These are phyloP conservation scores for Sclerotinia sclerotiorum DNA, from an alignment of 2,329 filamentous ascomycete genomes.

Conservation along the genomic window DNA sequence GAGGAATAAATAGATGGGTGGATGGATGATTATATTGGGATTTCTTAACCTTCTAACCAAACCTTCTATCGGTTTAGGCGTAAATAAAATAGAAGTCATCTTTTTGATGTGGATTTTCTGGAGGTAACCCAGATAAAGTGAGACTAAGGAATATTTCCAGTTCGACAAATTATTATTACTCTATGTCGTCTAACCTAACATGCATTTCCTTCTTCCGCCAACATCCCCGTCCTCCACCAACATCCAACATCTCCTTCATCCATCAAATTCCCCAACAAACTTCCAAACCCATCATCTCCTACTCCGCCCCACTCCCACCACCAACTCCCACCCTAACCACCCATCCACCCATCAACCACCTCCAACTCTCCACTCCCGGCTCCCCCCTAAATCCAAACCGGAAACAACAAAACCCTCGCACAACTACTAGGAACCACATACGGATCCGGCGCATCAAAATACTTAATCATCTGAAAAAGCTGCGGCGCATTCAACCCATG, in stretches of 20 bases:
- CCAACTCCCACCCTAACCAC: not conserved
- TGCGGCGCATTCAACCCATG: conserved; percentile 35
- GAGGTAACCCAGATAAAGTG: not conserved
- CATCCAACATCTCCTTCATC: too few species aligned
- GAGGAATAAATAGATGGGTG: too few species aligned
- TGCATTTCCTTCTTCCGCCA: not conserved
- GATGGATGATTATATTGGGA: too few species aligned
- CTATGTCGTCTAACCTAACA: not conserved
- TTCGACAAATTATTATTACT: conserved; percentile 1
- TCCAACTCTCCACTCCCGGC: too few species aligned
- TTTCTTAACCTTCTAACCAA: too few species aligned
- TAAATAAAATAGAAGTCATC: not conserved
- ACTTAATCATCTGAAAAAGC: conserved; percentile 32
- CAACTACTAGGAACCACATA: conserved; percentile 28
- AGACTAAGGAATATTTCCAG: not conserved
- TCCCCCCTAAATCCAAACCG: conserved; percentile 23
- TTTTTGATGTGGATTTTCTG: not conserved
- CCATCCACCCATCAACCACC: not conserved
- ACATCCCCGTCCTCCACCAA: too few species aligned
- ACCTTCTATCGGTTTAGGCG: not conserved
- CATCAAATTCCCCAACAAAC: not conserved
- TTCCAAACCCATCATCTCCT: not conserved
- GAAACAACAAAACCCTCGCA: conserved; percentile 28
- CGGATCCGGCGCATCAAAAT: conserved; percentile 27
- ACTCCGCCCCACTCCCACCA: not conserved